Evolutionary conservation across 2,329 filamentous ascomycete genomes (phyloP).

Genomic region (Passalora sequoiae): DNA sequence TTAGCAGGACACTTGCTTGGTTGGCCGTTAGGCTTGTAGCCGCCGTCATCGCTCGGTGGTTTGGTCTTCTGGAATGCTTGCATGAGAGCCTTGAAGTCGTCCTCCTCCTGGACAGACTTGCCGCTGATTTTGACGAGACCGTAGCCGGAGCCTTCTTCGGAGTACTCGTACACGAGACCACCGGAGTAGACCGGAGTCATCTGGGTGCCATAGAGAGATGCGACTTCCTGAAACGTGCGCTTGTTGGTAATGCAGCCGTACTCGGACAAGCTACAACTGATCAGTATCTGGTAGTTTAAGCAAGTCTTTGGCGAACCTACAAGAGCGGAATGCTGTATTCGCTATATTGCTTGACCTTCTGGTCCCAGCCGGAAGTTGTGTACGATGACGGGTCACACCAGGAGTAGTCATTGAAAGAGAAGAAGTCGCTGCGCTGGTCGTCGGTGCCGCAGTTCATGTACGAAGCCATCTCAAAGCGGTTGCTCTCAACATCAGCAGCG

Average conservation of each 20-base stretch:
- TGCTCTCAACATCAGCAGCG: conserved; percentile 77
- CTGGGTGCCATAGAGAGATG: conserved; percentile 69
- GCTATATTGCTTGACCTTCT: conserved; percentile 82
- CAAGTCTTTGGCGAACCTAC: conserved; percentile 33
- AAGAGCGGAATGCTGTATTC: conserved; percentile 87
- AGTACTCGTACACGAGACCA: conserved; percentile 92
- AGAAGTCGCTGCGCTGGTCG: conserved; percentile 80
- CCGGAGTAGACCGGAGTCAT: conserved; percentile 93
- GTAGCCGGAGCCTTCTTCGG: conserved; percentile 69
- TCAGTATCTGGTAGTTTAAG: conserved; percentile 9
- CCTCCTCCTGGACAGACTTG: conserved; percentile 46
- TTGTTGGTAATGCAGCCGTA: conserved; percentile 82
- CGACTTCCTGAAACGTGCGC: conserved; percentile 75
- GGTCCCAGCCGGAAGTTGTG: conserved; percentile 69
- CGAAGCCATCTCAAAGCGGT: conserved; percentile 77
- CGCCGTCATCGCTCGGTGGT: conserved; percentile 53
- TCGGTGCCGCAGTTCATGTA: conserved; percentile 94
- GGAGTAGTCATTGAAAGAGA: conserved; percentile 85
- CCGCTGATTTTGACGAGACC: conserved; percentile 67
- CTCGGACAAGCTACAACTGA: conserved; percentile 64
- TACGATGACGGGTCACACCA: conserved; percentile 73
- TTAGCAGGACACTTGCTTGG: conserved; percentile 52
- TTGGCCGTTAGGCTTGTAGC: conserved; percentile 52
- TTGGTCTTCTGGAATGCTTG: conserved; percentile 46
- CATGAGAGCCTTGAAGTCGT: conserved; percentile 59